These are phyloP conservation scores for Leucaena leucocephala DNA, from an alignment of 306 rosid genomes.

Conservation along the genomic window DNA sequence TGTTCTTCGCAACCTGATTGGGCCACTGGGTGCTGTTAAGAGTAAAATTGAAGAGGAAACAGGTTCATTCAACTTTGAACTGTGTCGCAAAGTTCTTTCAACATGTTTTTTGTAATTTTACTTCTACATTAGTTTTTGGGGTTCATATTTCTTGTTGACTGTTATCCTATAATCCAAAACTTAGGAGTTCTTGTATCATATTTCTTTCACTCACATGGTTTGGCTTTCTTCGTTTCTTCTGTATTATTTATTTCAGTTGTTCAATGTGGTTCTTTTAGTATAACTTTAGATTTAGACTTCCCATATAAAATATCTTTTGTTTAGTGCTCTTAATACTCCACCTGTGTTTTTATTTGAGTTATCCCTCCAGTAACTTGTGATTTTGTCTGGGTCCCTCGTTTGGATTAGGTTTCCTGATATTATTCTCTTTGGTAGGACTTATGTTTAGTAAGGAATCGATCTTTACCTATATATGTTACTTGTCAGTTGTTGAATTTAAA, in stretches of 20 bases:
- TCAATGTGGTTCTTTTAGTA: conserved; percentile 16
- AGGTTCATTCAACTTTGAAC: conserved; percentile 51
- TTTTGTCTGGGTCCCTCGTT: conserved; percentile 23
- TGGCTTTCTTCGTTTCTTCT: neutral
- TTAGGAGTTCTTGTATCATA: neutral
- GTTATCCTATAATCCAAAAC: neutral
- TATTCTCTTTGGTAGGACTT: neutral
- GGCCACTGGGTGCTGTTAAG: conserved; percentile 85
- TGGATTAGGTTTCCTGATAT: conserved; percentile 5
- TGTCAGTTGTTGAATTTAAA: neutral
- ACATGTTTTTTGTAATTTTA: conserved; percentile 9
- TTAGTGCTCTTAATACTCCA: neutral
- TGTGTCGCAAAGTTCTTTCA: conserved; percentile 3
- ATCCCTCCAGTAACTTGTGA: conserved; percentile 17
- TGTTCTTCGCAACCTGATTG: conserved; percentile 78
- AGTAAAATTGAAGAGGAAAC: conserved; percentile 88
- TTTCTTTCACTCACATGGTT: neutral
- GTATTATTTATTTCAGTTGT: neutral
- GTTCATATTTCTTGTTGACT: neutral
- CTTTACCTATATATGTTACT: neutral
- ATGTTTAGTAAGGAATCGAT: conserved; percentile 12
- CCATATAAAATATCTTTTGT: neutral
- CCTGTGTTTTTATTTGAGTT: conserved; percentile 13
- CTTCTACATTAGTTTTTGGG: conserved; percentile 22
- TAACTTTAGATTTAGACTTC: conserved; percentile 22